These are phyloP conservation scores for Ustilago hordei DNA, from an alignment of 1,284 basidiomycete genomes.

Conservation along the genomic window DNA sequence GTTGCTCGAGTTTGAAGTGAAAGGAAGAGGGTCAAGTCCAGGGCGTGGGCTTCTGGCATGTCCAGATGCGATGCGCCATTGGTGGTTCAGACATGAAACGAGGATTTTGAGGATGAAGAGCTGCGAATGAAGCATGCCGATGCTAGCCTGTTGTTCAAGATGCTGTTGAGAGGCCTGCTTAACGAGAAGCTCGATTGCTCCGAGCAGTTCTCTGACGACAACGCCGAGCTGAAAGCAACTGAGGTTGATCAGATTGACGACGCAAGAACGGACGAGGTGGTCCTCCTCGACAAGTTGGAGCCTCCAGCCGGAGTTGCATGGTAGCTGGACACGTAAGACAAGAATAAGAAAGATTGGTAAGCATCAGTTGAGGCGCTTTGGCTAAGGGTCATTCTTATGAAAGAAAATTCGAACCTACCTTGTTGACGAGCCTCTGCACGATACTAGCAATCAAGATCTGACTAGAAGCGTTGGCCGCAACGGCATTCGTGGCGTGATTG, in stretches of 20 bases:
- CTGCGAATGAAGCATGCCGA: slow-evolving; percentile 82
- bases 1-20: neutral
- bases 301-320: slow-evolving; percentile 58
- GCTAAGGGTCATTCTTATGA: neutral
- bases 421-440: slow-evolving; percentile 61
- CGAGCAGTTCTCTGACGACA: slow-evolving; percentile 60
- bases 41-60: slow-evolving; percentile 26
- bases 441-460: slow-evolving; percentile 59
- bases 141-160: slow-evolving; percentile 64
- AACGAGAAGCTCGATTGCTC: slow-evolving; percentile 56
- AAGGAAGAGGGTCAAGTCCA: slow-evolving; percentile 14
- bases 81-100: slow-evolving; percentile 79
- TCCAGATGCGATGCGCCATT: slow-evolving; percentile 74
- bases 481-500: slow-evolving; percentile 3
- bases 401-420: slow-evolving; percentile 12
- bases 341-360: neutral
- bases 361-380: neutral
- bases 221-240: slow-evolving; percentile 53
- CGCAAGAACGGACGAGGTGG: slow-evolving; percentile 56
- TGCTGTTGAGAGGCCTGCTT: slow-evolving; percentile 47
- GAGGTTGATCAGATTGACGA: slow-evolving; percentile 61
- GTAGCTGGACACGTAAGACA: slow-evolving; percentile 31
- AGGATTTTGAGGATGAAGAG: slow-evolving; percentile 88
- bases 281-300: slow-evolving; percentile 60
- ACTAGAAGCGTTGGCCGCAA: slow-evolving; percentile 38